Evolutionary conservation across 2,329 filamentous ascomycete species (phyloP), one percentile per base, ranked within the genome.

Genomic region (Stagonosporopsis cucurbitacearum): DNA sequence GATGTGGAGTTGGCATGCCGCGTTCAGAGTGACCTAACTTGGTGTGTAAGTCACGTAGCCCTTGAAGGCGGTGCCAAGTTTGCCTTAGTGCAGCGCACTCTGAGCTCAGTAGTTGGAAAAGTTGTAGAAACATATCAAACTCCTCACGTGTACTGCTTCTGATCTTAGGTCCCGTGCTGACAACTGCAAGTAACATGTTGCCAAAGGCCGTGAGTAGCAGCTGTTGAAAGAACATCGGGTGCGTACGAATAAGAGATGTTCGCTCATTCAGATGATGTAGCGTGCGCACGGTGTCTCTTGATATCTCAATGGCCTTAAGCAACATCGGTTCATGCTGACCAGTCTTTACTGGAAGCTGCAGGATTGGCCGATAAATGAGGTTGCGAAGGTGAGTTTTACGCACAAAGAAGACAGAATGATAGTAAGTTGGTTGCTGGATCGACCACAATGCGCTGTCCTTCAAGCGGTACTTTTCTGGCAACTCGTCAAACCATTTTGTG

Each of bases 171-270:
- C 39, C 50, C 13, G 55, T 54, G 32, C 30, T 54, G 9, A 58
- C 50, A 19, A 58, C 19, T 7, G 50, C 50, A 32, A 58, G 55
- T 13, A 58, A 32, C 20, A 58, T 20, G 23, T 58, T 58, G 4
- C 55, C 55, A 17, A 58, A 54, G 7, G 50, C 55, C 12, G 55
- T 58, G 6, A 58, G 25, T 1, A 58, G 35, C 9, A 58, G 55
- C 30, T 58, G 55, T n/a, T 58, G 55, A 23, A 58, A 58, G 33
- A 58, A 58, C 55, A 58, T 54, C 5, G 55, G 50, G 20, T 58
- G 50, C 6, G 50, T 58, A 12, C 42, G 40, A 15, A 58, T 30
- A 6, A 54, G 26, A 3, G 25, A 3, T 1, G 55, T 54, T 19
- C 47, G 50, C 28, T 54, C 40, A 9, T 58, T 42, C 11, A 58